Evolutionary conservation across 768 basidiomycete genomes (phyloP).

Genomic region (Tubosaeta brunneosetosa): DNA sequence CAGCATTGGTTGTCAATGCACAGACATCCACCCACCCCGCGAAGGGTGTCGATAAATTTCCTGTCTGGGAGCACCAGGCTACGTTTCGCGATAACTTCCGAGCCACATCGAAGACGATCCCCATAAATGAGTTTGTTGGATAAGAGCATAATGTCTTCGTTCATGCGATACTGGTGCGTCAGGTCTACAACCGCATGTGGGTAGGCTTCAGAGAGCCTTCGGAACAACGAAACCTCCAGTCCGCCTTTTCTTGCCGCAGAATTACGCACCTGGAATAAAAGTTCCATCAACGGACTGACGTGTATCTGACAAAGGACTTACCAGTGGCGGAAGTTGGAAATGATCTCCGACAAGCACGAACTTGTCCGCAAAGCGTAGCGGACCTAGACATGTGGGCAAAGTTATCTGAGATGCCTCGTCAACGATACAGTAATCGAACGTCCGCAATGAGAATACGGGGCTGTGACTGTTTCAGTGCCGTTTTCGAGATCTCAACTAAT

Average conservation of each 20-base stretch:
- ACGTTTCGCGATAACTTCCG: slow-evolving; percentile 59
- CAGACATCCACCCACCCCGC: slow-evolving; percentile 28
- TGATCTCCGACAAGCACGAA: slow-evolving; percentile 98
- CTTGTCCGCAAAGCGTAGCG: slow-evolving; percentile 81
- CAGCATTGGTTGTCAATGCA: slow-evolving; percentile 53
- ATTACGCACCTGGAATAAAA: slow-evolving; percentile 66
- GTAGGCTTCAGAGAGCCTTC: slow-evolving; percentile 81
- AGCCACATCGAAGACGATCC: slow-evolving; percentile 74
- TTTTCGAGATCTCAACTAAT: background rate
- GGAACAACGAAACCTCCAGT: slow-evolving; percentile 86
- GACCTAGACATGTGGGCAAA: slow-evolving; percentile 90
- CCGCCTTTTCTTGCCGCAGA: slow-evolving; percentile 76
- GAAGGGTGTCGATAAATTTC: slow-evolving; percentile 42
- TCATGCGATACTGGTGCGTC: slow-evolving; percentile 92
- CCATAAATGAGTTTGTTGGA: slow-evolving; percentile 86
- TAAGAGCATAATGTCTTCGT: slow-evolving; percentile 88
- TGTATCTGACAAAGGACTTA: slow-evolving; percentile 30
- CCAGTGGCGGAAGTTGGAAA: slow-evolving; percentile 93
- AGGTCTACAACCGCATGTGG: slow-evolving; percentile 83
- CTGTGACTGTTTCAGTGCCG: slow-evolving; percentile 36
- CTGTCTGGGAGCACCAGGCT: slow-evolving; percentile 50
- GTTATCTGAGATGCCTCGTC: slow-evolving; percentile 99
- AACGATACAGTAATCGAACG: slow-evolving; percentile 95
- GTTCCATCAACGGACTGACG: background rate
- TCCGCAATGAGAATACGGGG: slow-evolving; percentile 76